Percentiles rank a stretch among this genome's conserved stretches.
These are phyloP conservation scores for Sporothrix schenckii DNA, from an alignment of 2,329 filamentous ascomycete species.

Conservation along the genomic window DNA sequence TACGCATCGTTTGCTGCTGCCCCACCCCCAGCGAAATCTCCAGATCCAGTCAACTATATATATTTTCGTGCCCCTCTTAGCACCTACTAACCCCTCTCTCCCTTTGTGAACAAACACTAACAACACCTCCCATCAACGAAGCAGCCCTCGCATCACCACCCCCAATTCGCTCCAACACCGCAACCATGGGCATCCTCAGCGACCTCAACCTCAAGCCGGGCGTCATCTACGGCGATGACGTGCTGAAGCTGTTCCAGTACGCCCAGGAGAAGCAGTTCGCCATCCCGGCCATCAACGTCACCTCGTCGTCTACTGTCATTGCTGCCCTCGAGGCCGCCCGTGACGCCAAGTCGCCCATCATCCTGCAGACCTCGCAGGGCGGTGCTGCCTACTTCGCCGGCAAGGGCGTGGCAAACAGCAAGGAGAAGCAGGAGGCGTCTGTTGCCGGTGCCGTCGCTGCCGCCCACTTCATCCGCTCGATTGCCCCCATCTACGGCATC, in stretches of 20 bases:
- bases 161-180: background rate
- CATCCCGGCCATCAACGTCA: slow-evolving; percentile 91
- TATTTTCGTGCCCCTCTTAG: slow-evolving; percentile 33
- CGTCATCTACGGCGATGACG: slow-evolving; percentile 59
- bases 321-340: slow-evolving; percentile 85
- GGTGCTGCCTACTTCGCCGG: slow-evolving; percentile 91
- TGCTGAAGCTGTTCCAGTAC: slow-evolving; percentile 77
- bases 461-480: slow-evolving; percentile 88
- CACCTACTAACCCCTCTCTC: slow-evolving; percentile 28
- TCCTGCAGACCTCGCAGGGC: slow-evolving; percentile 92
- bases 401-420: slow-evolving; percentile 79
- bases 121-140: background rate
- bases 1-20: background rate
- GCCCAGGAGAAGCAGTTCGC: slow-evolving; percentile 85
- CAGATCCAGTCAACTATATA: slow-evolving; percentile 25
- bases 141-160: background rate
- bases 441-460: slow-evolving; percentile 85
- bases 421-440: slow-evolving; percentile 89
- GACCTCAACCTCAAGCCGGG: slow-evolving; percentile 57
- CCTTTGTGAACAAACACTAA: slow-evolving; percentile 27
- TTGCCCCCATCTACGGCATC: slow-evolving; percentile 85
- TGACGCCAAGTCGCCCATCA: slow-evolving; percentile 86
- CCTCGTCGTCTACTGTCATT: slow-evolving; percentile 71
- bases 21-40: slow-evolving; percentile 27
- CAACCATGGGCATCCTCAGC: slow-evolving; percentile 42